Conservation (phyloP, 23 red algal genomes). For the Gracilaria gracilis region DNA sequence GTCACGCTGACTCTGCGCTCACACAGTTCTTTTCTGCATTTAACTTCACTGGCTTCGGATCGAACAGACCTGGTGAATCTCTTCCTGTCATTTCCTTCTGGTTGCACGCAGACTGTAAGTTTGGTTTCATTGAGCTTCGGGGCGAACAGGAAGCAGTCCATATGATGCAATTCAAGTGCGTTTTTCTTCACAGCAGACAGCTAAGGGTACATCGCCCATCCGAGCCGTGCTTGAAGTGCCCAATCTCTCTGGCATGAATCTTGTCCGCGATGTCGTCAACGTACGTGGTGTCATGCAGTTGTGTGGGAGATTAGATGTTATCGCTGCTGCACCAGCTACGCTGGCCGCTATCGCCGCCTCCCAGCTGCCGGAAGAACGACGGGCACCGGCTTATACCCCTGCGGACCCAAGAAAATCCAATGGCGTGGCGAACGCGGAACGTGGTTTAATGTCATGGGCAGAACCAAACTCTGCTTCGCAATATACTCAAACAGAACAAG, state of each 20-base stretch:
- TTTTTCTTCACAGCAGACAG: slow-evolving; percentile 61
- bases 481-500: not conserved
- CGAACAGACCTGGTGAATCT: too few relatives aligned
- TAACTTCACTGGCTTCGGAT: too few relatives aligned
- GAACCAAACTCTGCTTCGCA: not conserved
- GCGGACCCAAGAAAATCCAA: not conserved
- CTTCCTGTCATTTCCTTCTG: too few relatives aligned
- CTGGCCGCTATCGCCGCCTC: slow-evolving; percentile 39
- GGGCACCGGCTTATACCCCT: not conserved
- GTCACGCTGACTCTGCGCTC: too few relatives aligned
- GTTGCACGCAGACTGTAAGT: too few relatives aligned
- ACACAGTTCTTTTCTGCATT: too few relatives aligned
- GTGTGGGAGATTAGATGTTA: slow-evolving; percentile 31
- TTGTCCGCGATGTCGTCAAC: slow-evolving; percentile 40
- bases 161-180: slow-evolving; percentile 57
- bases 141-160: slow-evolving; percentile 70
- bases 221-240: slow-evolving; percentile 52
- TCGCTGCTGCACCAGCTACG: slow-evolving; percentile 44
- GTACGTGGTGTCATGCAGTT: slow-evolving; percentile 33
- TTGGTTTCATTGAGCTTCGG: slow-evolving; percentile 75
- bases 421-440: not conserved
- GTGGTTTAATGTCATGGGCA: not conserved
- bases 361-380: not conserved
- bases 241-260: slow-evolving; percentile 26
- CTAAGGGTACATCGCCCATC: slow-evolving; percentile 62